Conservation (phyloP, 1,139 yeast species). For the Eremothecium gossypii region DNA sequence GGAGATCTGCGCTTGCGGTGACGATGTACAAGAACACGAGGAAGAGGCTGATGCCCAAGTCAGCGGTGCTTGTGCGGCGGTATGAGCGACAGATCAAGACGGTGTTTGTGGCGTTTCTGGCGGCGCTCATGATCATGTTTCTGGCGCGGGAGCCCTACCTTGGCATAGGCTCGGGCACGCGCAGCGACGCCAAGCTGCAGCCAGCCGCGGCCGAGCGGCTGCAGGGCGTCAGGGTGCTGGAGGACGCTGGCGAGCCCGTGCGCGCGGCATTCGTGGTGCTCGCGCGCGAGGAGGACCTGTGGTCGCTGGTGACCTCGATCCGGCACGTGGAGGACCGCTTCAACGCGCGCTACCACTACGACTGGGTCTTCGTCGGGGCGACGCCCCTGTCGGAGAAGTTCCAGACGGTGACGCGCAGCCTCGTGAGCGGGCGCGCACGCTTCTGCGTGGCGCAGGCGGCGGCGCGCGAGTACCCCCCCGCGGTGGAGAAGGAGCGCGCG, state of each 20-base stretch:
- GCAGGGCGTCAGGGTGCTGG: slow-evolving; percentile 24
- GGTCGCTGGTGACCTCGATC: slow-evolving; percentile 51
- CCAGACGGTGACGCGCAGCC: slow-evolving; percentile 32
- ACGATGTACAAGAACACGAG: slow-evolving; percentile 6
- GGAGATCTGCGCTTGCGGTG: neutral
- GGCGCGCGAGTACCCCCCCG: slow-evolving; percentile 49
- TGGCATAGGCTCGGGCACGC: neutral
- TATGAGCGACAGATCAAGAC: slow-evolving; percentile 20
- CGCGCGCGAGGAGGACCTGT: slow-evolving; percentile 64
- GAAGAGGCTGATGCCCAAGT: slow-evolving; percentile 28
- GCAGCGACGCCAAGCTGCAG: neutral
- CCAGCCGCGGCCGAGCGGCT: slow-evolving; percentile 18
- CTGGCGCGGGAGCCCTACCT: slow-evolving; percentile 13
- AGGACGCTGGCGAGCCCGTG: slow-evolving; percentile 32
- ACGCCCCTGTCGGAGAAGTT: slow-evolving; percentile 42
- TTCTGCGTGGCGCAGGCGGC: slow-evolving; percentile 43
- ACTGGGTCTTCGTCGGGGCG: slow-evolving; percentile 69
- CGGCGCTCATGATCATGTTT: slow-evolving; percentile 22
- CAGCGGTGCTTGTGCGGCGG: slow-evolving; percentile 24
- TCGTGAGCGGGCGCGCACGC: slow-evolving; percentile 42
- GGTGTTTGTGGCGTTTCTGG: slow-evolving; percentile 19
- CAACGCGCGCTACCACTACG: slow-evolving; percentile 54
- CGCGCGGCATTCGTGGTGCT: slow-evolving; percentile 69
- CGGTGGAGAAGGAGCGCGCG: slow-evolving; percentile 52
- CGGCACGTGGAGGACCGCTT: slow-evolving; percentile 66